Evolutionary conservation across 1,284 basidiomycete species (phyloP).

Genomic region (Naganishia sp.): DNA sequence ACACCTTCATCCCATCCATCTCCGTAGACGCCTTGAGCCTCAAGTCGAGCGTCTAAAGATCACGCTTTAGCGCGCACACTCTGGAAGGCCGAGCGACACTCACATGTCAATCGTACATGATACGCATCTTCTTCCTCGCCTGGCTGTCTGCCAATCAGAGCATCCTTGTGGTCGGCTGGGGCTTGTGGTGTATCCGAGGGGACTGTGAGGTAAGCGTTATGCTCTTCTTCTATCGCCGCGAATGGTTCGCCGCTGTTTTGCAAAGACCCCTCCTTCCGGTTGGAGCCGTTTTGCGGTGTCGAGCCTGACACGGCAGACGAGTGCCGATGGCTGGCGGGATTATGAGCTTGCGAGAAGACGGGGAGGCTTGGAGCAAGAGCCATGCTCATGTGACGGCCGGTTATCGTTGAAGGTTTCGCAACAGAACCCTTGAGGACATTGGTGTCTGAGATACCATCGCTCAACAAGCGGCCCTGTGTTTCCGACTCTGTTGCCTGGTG

Average conservation of each 20-base stretch:
- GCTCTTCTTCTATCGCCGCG: not conserved
- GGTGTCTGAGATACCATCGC: too few relatives aligned
- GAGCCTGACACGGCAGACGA: not conserved
- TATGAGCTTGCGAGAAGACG: not conserved
- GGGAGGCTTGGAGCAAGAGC: not conserved
- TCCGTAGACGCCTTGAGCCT: slow-evolving; percentile 79
- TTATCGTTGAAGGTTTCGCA: too few relatives aligned
- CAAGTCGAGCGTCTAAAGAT: slow-evolving; percentile 68
- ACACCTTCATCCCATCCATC: slow-evolving; percentile 89
- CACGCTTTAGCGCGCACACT: not conserved
- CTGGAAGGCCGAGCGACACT: slow-evolving; percentile 30
- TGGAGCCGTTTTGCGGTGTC: not conserved
- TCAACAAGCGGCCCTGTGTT: not conserved
- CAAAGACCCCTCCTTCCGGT: too few relatives aligned
- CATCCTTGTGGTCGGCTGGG: not conserved
- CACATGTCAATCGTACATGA: slow-evolving; percentile 77
- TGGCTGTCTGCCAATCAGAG: slow-evolving; percentile 46
- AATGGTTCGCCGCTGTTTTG: too few relatives aligned
- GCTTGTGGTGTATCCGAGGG: not conserved
- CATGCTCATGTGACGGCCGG: too few relatives aligned
- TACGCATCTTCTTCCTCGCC: slow-evolving; percentile 79
- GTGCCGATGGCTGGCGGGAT: not conserved
- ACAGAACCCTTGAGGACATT: too few relatives aligned
- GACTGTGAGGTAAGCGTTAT: not conserved
- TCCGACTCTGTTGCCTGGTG: not conserved